Percentiles rank a stretch among this genome's conserved stretches.
phyloP scores from a whole-genome alignment of 2,329 filamentous ascomycete genomes.

The Macrophomina pseudophaseolina region DNA sequence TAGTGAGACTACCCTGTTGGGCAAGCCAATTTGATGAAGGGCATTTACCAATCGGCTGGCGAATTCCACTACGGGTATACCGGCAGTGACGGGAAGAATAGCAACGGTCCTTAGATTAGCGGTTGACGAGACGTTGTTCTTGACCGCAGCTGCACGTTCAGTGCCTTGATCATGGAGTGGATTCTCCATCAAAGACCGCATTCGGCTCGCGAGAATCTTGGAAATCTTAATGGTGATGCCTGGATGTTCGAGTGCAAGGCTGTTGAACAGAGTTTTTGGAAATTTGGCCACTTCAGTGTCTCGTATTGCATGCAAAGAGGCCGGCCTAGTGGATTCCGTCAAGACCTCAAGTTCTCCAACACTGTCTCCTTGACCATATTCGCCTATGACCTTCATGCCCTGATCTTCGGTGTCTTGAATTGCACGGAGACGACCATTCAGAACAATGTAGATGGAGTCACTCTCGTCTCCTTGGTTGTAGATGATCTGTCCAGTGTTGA shows the following conservation, averaged over 20 bases:
- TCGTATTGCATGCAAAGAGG: slow-evolving; percentile 91
- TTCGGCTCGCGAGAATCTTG: slow-evolving; percentile 94
- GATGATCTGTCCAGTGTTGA: slow-evolving; percentile 91
- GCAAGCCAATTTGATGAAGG: slow-evolving; percentile 83
- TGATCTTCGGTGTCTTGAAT: slow-evolving; percentile 83
- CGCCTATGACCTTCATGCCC: slow-evolving; percentile 82
- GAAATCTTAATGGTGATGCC: slow-evolving; percentile 99
- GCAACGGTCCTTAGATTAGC: slow-evolving; percentile 93
- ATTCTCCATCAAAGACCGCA: slow-evolving; percentile 86
- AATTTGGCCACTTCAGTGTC: slow-evolving; percentile 97
- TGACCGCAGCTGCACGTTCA: slow-evolving; percentile 63
- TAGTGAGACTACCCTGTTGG: slow-evolving; percentile 87
- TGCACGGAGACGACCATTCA: slow-evolving; percentile 87
- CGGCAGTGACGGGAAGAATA: slow-evolving; percentile 85
- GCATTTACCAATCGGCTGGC: slow-evolving; percentile 87
- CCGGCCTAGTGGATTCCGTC: slow-evolving; percentile 89
- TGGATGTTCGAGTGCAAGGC: slow-evolving; percentile 92
- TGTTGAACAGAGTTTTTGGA: slow-evolving; percentile 95
- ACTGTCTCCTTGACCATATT: slow-evolving; percentile 96
- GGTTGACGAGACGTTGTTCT: slow-evolving; percentile 76
- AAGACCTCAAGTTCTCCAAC: slow-evolving; percentile 96
- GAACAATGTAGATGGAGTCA: slow-evolving; percentile 96
- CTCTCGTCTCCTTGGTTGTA: slow-evolving; percentile 95
- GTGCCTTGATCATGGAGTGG: slow-evolving; percentile 70
- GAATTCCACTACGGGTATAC: slow-evolving; percentile 94